Conservation (phyloP, 164 flowering plant genomes). For the Chimonanthus praecox region DNA sequence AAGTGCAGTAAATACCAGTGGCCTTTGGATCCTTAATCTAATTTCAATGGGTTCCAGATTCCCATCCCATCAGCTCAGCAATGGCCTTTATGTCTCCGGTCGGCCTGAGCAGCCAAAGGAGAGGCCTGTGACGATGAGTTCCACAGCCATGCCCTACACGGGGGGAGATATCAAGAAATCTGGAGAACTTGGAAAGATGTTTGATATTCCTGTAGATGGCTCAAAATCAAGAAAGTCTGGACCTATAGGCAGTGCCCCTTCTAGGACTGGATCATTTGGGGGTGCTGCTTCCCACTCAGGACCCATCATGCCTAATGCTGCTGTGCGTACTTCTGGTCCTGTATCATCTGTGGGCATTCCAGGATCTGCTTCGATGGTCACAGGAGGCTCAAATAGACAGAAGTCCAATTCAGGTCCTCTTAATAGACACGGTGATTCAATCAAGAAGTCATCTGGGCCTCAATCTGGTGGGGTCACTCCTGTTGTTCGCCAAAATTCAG, state of each 20-base stretch:
- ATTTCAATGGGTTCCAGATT: constrained; percentile 85
- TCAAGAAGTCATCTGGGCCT: constrained; percentile 88
- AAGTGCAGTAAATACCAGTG: not conserved
- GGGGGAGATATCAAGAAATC: constrained; percentile 98
- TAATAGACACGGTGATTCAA: constrained; percentile 74
- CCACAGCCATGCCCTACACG: constrained; percentile 89
- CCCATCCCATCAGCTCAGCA: constrained; percentile 92
- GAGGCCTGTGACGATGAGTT: constrained; percentile 78
- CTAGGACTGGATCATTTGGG: constrained; percentile 87
- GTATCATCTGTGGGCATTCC: constrained; percentile 44
- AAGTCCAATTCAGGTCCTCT: constrained; percentile 95
- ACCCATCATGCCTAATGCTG: constrained; percentile 47
- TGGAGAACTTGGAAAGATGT: constrained; percentile 98
- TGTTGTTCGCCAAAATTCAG: constrained; percentile 84
- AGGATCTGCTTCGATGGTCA: constrained; percentile 49
- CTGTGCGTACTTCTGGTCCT: constrained; percentile 55
- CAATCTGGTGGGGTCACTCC: constrained; percentile 68
- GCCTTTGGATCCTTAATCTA: not conserved
- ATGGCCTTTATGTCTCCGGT: constrained; percentile 90
- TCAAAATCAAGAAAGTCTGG: constrained; percentile 90
- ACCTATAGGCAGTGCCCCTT: constrained; percentile 67
- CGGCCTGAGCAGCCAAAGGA: constrained; percentile 97
- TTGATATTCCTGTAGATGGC: constrained; percentile 80
- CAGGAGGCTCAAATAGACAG: constrained; percentile 37
- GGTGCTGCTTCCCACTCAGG: constrained; percentile 87